Base-by-base conservation (phyloP, 495 filamentous ascomycete species). In the Penicillium tannophilum region DNA sequence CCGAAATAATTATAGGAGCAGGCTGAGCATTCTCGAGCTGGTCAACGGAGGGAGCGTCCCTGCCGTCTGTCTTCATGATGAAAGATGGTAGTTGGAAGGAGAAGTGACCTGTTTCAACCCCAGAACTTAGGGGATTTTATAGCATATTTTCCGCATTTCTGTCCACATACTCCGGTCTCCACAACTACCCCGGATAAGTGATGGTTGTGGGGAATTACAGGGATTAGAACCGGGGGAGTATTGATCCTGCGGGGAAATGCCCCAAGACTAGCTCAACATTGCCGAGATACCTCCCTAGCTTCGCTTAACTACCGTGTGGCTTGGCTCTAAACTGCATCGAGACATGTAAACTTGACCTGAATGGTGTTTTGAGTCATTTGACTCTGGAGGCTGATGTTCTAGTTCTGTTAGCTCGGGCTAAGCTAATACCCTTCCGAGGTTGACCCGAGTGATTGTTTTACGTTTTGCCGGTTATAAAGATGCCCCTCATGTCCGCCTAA, bases 391-490 rank as follows among this genome's bases (percentile, higher is more conserved):
- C 39, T 41, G 39, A 41, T 6, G 14, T 41, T 41, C 11, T 26
- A 19, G n/a, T 16, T 12, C 44, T 6, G 8, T 23, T 47, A 12
- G 24, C 3, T 24, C 17, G 20, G 44, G 44, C 10, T 47, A 47
- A 47, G 44, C 44, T 47, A 47, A 47, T 47, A 47, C 12, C 44
- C 44, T 47, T 23, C 44, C 20, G 42, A 45, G 17, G n/a, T 2
- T 19, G 10, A 23, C 4, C 12, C 9, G 16, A 41, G 14, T n/a
- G 39, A 17, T 41, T 41, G 3, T 16, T 47, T 14, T 47, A 47
- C 23, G 44, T 26, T 47, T 47, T 47, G 24, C 44, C 44, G 44
- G 44, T 14, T 47, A 47, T 47, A 47, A 47, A 47, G 44, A 47
- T 47, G 44, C 44, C 44, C 44, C 44, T 47, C 44, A 47, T 47